Evolutionary conservation across 1,139 yeast species (phyloP), one percentile per base, ranked within the genome.

Genomic region (Debaryomyces robertsiae): DNA sequence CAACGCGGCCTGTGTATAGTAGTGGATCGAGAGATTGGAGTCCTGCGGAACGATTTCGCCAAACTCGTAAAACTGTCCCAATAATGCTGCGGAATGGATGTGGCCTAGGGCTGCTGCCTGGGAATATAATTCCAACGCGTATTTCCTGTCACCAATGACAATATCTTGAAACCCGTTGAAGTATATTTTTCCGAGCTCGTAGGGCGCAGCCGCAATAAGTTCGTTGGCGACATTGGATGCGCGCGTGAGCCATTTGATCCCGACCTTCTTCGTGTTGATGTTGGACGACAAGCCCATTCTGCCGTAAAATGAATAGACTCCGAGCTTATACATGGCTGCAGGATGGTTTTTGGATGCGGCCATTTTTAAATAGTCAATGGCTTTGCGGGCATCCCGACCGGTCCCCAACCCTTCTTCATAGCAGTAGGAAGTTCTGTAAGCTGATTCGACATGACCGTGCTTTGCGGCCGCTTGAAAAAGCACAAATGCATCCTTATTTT

Each of bases 401-500:
- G 94, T 86, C 4, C 98, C 98, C 64, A 91, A 71, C 5, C 98
- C 98, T 65, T 89, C 95, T 63, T 91, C 96, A 52, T 83, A 86
- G 61, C 97, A 91, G 46, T 86, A 78, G 0, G 97, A 89, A 0
- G 96, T 86, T 54, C 98, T 78, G 62, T 86, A 93, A 0, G 96
- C 91, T 40, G 94, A 81, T 60, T 93, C 98, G 9, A 85, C 75
- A 57, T 93, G 98, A 16, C 93, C 95, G 51, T 87, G 93, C 60
- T 91, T 93, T 5, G 96, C 96, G 6, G 98, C 96, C 27, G 88
- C 71, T 58, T 84, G 91, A 60, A 93, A 93, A 41, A 87, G 74
- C 2, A 65, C 53, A 52, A 88, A 84, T 2, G 97, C 86, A 49
- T 87, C 93, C 48, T 77, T 78, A 52, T 84, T 74, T 41, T 90